Base-by-base conservation (phyloP, 352 stramenopile genomes). In the Phytophthora meadii region DNA sequence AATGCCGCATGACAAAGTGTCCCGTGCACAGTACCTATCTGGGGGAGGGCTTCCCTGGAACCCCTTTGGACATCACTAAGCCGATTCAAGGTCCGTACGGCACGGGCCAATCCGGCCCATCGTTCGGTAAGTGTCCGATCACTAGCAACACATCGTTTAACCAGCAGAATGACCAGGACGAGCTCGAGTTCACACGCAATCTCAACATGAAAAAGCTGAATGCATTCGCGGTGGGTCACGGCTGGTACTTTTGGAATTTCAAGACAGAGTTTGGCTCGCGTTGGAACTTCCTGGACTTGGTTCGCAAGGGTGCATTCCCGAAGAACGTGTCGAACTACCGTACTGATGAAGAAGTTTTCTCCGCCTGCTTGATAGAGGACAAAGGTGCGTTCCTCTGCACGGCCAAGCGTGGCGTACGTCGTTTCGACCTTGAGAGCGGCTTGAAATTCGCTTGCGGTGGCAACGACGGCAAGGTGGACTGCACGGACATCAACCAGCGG, bases 161-260 rank as follows among this genome's bases (percentile, higher is more conserved):
- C 52, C 90, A 94, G 56, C 90, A 82, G 4, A 80, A 96, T 56
- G 81, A 95, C 53, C 51, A 90, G 19, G 74, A 97, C 62, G 85
- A 95, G 50, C 66, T 90, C 12, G 69, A 77, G 3, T 89, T 89
- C 28, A 97, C 94, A 61, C 75, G 70, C 12, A 85, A 92, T 58
- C 67, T 98, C 8, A 89, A 88, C 36, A 50, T 89, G n/a, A 98
- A 97, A 70, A 97, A 98, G 71, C 92, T 98, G 28, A 94, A 94
- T 61, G 87, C 89, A 5, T 98, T 97, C 61, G 86, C 83, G 0
- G 74, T 97, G 27, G 92, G 90, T 25, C 92, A 98, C 74, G 94
- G 94, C n/a, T 97, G 92, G 74, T 98, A 97, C 80, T 98, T 98
- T 67, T 98, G 92, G 94, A 98, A 98, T 66, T 98, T 98, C 74